Evolutionary conservation across 2,329 filamentous ascomycete genomes (phyloP).

Genomic region (Trichothecium sympodiale): DNA sequence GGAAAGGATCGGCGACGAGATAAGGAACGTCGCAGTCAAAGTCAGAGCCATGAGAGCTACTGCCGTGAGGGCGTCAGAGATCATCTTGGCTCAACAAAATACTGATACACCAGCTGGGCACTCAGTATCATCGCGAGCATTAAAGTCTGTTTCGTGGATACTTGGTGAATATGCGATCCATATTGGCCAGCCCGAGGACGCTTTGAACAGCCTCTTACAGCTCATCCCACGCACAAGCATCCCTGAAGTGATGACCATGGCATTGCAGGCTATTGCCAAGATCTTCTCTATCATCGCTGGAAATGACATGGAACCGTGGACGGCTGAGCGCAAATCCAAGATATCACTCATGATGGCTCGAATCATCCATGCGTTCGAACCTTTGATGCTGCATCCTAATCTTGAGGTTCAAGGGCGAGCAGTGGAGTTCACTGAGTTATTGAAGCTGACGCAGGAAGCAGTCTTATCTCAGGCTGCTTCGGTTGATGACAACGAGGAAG

Average conservation of each 20-base stretch:
- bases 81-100: slow-evolving; percentile 52
- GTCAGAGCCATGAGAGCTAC: slow-evolving; percentile 73
- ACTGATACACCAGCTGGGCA: slow-evolving; percentile 42
- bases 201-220: slow-evolving; percentile 65
- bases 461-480: slow-evolving; percentile 53
- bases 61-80: slow-evolving; percentile 73
- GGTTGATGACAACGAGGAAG: slow-evolving; percentile 41
- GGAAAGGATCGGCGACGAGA: slow-evolving; percentile 67
- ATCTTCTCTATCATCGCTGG: slow-evolving; percentile 65
- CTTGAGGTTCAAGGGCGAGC: slow-evolving; percentile 92
- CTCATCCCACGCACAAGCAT: slow-evolving; percentile 44
- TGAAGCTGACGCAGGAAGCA: slow-evolving; percentile 79
- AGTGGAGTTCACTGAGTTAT: slow-evolving; percentile 82
- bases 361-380: slow-evolving; percentile 72
- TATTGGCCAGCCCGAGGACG: slow-evolving; percentile 58
- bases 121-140: slow-evolving; percentile 49
- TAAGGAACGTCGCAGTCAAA: slow-evolving; percentile 85
- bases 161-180: slow-evolving; percentile 78
- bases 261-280: slow-evolving; percentile 77
- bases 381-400: slow-evolving; percentile 68
- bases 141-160: slow-evolving; percentile 73
- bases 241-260: slow-evolving; percentile 61
- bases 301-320: slow-evolving; percentile 57
- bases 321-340: slow-evolving; percentile 58
- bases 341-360: slow-evolving; percentile 70